A percentile compares a stretch with the other conserved stretches of the same genome.
Conservation (phyloP, 2,329 filamentous ascomycete genomes). For the Blastomyces parvus region DNA sequence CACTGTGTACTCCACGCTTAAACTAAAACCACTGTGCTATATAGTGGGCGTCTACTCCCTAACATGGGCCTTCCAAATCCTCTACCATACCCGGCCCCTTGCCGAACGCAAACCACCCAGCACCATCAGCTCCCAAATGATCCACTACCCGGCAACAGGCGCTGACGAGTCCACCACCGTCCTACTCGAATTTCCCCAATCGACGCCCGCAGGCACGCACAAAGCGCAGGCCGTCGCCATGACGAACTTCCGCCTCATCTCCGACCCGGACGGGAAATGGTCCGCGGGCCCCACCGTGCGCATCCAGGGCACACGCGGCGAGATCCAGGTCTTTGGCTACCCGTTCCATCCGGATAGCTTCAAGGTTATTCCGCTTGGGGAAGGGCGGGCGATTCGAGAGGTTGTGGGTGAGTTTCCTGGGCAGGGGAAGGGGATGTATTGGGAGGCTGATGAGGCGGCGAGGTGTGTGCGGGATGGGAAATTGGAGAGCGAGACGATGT, state of each 20-base stretch:
- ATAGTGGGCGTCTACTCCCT: slow-evolving; percentile 72
- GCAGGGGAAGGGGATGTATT: slow-evolving; percentile 75
- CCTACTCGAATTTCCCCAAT: slow-evolving; percentile 62
- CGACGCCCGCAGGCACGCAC: slow-evolving; percentile 35
- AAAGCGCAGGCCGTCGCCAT: slow-evolving; percentile 63
- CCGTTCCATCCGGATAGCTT: slow-evolving; percentile 61
- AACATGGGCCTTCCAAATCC: slow-evolving; percentile 82
- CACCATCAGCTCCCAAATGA: slow-evolving; percentile 57
- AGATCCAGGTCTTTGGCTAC: slow-evolving; percentile 68
- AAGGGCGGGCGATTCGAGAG: slow-evolving; percentile 27
- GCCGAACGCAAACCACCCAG: slow-evolving; percentile 55
- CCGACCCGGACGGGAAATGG: slow-evolving; percentile 52
- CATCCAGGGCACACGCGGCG: slow-evolving; percentile 70
- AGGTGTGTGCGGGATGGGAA: slow-evolving; percentile 65
- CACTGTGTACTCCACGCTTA: no score
- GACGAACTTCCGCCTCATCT: slow-evolving; percentile 53
- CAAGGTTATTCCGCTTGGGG: slow-evolving; percentile 48
- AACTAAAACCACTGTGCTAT: background rate
- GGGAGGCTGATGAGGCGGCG: slow-evolving; percentile 73
- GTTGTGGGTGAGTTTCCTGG: slow-evolving; percentile 41
- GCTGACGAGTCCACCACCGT: slow-evolving; percentile 72
- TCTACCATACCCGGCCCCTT: slow-evolving; percentile 67
- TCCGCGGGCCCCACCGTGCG: slow-evolving; percentile 58
- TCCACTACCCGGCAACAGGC: slow-evolving; percentile 61
- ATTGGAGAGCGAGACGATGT: slow-evolving; percentile 62